Evolutionary conservation across 495 filamentous ascomycete genomes (phyloP), one percentile per base, ranked within the genome.

Genomic region (Penicillium cosmopolitanum): DNA sequence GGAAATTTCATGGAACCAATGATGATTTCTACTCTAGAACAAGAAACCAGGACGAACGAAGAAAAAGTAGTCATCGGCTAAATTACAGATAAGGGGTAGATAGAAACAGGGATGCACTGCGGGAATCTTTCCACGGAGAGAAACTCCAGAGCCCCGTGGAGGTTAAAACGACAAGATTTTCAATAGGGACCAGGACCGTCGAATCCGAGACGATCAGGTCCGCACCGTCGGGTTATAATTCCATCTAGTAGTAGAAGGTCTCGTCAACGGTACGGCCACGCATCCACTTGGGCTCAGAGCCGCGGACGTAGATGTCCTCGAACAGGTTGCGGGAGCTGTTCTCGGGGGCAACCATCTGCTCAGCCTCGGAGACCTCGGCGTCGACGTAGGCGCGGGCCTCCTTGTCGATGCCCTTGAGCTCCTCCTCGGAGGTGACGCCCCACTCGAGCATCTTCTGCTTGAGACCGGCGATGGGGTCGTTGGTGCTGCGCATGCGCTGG

Each of bases 371-470:
- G 16, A 97, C 94, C 85, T 98, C 95, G 66, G 85, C 87, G 75
- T 96, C 92, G 71, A 98, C 92, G 67, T 84, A 75, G 67, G 75
- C 77, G 67, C 93, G 86, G 23, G 95, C 95, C 54, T 93, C 84
- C 84, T 97, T 97, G 81, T 98, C 95, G 68, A 98, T 86, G 56
- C 66, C 61, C 89, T 98, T 98, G 69, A 98, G 88, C 78, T 97
- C 95, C n/a, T 97, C 94, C 82, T 98, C 95, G 60, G 85, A 85
- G 64, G 87, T 86, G 53, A 98, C 91, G 28, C 83, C 85, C 95
- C 95, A 98, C 76, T 98, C 94, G 51, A 98, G 81, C 66, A 98
- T 86, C 82, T 96, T 96, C 82, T 94, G 90, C 85, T 97, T 98
- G 54, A 98, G 87, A 43, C 95, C 95, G 66, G 94, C 93, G 69